These are phyloP conservation scores for Aspergillus sp. DNA, from an alignment of 2,329 filamentous ascomycete species.

Conservation along the genomic window DNA sequence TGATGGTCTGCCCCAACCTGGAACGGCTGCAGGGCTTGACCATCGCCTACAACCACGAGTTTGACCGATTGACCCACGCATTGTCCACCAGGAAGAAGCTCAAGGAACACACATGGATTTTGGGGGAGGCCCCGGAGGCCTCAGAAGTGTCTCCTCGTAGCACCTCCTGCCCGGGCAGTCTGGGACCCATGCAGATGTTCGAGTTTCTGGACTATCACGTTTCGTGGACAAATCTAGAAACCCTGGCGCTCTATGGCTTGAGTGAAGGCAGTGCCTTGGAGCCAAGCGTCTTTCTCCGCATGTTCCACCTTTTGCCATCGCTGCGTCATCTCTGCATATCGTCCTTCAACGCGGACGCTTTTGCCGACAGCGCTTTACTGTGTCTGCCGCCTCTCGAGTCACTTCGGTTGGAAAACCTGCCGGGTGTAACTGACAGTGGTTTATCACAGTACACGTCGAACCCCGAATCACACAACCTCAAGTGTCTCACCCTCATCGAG, in stretches of 20 bases:
- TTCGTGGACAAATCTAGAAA: slow-evolving; percentile 48
- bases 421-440: slow-evolving; percentile 53
- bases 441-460: slow-evolving; percentile 49
- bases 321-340: slow-evolving; percentile 52
- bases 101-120: slow-evolving; percentile 54
- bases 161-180: slow-evolving; percentile 34
- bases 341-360: slow-evolving; percentile 50
- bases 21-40: slow-evolving; percentile 52
- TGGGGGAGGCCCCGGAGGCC: slow-evolving; percentile 42
- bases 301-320: slow-evolving; percentile 49
- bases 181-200: slow-evolving; percentile 47
- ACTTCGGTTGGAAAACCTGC: slow-evolving; percentile 52
- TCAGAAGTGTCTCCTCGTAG: slow-evolving; percentile 33
- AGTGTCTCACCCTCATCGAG: slow-evolving; percentile 48
- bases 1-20: slow-evolving; percentile 56
- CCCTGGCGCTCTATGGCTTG: slow-evolving; percentile 48
- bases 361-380: slow-evolving; percentile 51
- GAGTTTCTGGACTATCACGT: slow-evolving; percentile 52
- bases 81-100: slow-evolving; percentile 51
- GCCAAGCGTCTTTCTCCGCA: slow-evolving; percentile 51
- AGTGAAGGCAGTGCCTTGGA: slow-evolving; percentile 43
- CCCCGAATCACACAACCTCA: slow-evolving; percentile 40
- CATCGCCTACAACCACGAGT: slow-evolving; percentile 49
- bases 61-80: slow-evolving; percentile 52
- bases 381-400: slow-evolving; percentile 50